Evolutionary conservation across 176 grass and related monocot species (phyloP).

Genomic region (Triticum aestivum): DNA sequence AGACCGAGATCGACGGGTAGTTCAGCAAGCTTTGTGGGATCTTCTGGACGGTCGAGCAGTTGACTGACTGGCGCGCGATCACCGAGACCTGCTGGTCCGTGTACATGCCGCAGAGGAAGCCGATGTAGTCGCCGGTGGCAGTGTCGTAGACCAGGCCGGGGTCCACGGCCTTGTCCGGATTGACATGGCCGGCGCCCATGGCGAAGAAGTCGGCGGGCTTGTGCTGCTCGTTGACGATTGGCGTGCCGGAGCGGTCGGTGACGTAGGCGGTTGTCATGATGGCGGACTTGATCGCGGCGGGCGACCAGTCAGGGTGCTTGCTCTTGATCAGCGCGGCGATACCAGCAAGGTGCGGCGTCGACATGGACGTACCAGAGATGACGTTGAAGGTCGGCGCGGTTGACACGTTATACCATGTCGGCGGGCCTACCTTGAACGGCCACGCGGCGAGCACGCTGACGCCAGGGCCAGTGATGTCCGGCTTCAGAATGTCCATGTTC

Average conservation of each 20-base stretch:
- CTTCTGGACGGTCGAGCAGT: constrained; percentile 24
- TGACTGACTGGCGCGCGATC: not conserved
- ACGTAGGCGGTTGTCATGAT: constrained; percentile 64
- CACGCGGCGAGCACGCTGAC: not conserved
- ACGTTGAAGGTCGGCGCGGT: constrained; percentile 1
- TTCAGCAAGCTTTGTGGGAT: constrained; percentile 29
- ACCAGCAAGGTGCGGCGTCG: constrained; percentile 63
- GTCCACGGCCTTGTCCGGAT: constrained; percentile 41
- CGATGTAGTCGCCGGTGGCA: constrained; percentile 12
- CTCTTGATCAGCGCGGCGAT: constrained; percentile 51
- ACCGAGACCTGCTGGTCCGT: constrained; percentile 23
- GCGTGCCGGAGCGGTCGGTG: constrained; percentile 22
- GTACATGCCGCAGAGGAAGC: constrained; percentile 52
- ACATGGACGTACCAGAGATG: constrained; percentile 66
- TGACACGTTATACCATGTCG: not conserved
- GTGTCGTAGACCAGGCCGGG: constrained; percentile 46
- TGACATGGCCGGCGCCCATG: constrained; percentile 46
- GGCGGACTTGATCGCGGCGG: constrained; percentile 54
- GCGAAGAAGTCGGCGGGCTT: constrained; percentile 33
- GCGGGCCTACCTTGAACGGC: not conserved
- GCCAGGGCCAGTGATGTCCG: not conserved
- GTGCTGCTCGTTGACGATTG: constrained; percentile 33
- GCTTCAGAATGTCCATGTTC: not conserved
- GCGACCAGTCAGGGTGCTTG: constrained; percentile 48
- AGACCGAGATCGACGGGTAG: constrained; percentile 49